Evolutionary conservation across 1,284 basidiomycete species (phyloP), one percentile per base, ranked within the genome.

Genomic region (Ustilago shanxiensis): DNA sequence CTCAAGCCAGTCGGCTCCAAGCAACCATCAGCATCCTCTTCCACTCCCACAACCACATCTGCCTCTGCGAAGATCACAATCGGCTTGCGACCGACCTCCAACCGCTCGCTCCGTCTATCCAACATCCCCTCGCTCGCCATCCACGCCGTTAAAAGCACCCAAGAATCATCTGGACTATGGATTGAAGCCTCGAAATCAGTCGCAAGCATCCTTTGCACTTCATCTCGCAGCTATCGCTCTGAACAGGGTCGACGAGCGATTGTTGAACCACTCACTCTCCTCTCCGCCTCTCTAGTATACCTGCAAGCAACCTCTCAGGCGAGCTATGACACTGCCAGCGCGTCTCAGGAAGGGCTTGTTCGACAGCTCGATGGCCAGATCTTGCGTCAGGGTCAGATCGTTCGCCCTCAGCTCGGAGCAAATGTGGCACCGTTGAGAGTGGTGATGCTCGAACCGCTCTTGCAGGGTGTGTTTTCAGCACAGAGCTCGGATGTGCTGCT

Each of bases 401-500:
- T 81, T 13, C 60, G 62, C 20, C 50, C 72, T 20, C 60, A 60
- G 28, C 50, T 72, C 2, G 59, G 52, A 18, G 22, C 53, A 14
- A 22, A 35, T 0, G 54, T 60, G 1, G 56, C 59, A 3, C 31
- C 63, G 3, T 49, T 79, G 45, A 72, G 65, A 26, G 71, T 79
- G 28, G 60, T 81, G 22, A 80, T 83, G 79, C 68, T 71, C 16
- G 83, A 85, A 54, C 83, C 83, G 7, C 59, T 83, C 24, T 71
- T 80, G 3, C 83, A 85, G 55, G 83, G 79, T 24, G 45, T 74
- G 44, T 79, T 83, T 24, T 47, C 56, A 1, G 67, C 53, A 3
- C 49, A 61, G 13, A 29, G 50, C 1, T 72, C 83, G 16, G 65
- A 79, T 11, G 44, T 83, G 28, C 64, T 81, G 26, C 57, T 84